Conservation (phyloP, 495 filamentous ascomycete species). For the Penicillium manginii region DNA sequence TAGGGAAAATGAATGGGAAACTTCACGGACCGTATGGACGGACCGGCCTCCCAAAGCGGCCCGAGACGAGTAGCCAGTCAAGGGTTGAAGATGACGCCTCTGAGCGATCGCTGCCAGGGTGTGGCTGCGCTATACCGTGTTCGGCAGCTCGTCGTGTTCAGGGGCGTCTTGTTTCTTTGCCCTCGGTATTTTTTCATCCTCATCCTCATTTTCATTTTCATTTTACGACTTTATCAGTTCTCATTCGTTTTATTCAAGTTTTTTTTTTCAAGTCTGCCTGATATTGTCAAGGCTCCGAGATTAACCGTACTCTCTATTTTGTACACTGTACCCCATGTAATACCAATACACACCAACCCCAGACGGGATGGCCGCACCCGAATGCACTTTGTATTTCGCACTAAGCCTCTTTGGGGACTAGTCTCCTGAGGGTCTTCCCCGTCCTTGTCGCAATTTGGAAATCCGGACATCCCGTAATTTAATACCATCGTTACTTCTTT, state of each 20-base stretch:
- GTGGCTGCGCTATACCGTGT: conserved; percentile 2
- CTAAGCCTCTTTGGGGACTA: not conserved
- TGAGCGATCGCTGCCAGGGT: conserved; percentile 2
- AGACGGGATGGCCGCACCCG: conserved; percentile 3
- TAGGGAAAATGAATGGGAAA: not conserved
- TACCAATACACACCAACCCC: not conserved
- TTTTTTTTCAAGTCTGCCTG: not conserved
- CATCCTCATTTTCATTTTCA: not conserved
- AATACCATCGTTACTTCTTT: not conserved
- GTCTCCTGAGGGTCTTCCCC: not conserved
- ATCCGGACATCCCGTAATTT: conserved; percentile 11
- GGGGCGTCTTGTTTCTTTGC: not conserved
- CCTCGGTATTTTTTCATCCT: not conserved
- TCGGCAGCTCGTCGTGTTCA: conserved; percentile 4
- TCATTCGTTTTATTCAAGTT: not conserved
- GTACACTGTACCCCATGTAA: not conserved
- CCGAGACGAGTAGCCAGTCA: not conserved
- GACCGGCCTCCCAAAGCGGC: conserved; percentile 3
- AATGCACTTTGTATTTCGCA: not conserved
- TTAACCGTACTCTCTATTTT: not conserved
- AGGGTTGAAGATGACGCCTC: not conserved
- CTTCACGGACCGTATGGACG: conserved; percentile 3
- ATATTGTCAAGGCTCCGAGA: not conserved
- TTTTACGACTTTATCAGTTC: not conserved
- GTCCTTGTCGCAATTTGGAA: conserved; percentile 20